These are phyloP conservation scores for Nigrograna mackinnonii DNA, from an alignment of 2,329 filamentous ascomycete genomes.

Conservation along the genomic window DNA sequence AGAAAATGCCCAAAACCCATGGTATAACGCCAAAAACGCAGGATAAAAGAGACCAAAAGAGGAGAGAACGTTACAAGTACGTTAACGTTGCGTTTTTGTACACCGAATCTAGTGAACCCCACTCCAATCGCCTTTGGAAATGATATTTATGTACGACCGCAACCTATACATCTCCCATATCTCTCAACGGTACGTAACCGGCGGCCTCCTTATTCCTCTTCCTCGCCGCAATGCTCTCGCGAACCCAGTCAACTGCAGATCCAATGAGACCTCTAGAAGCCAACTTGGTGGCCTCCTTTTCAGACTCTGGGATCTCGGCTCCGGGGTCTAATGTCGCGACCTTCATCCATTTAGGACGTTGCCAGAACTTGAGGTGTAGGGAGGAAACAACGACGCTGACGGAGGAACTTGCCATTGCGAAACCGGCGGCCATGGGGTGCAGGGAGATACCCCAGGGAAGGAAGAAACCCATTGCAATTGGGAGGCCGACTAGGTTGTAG, in stretches of 20 bases:
- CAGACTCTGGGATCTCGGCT: constrained; percentile 30
- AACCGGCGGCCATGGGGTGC: constrained; percentile 92
- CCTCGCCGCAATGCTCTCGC: constrained; percentile 34
- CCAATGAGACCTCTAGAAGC: constrained; percentile 20
- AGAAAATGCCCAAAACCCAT: too few relatives aligned
- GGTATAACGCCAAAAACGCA: too few relatives aligned
- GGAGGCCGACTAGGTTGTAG: constrained; percentile 89
- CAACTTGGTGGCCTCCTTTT: constrained; percentile 27
- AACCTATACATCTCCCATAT: constrained; percentile 36
- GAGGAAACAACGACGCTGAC: constrained; percentile 88
- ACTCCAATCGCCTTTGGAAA: too few relatives aligned
- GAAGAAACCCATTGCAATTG: constrained; percentile 96
- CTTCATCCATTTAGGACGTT: constrained; percentile 83
- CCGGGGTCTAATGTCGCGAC: constrained; percentile 62
- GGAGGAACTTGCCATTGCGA: constrained; percentile 88
- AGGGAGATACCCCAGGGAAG: constrained; percentile 85
- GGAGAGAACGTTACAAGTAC: too few relatives aligned
- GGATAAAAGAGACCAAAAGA: too few relatives aligned
- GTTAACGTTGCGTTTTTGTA: too few relatives aligned
- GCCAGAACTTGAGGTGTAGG: constrained; percentile 85
- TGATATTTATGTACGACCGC: not conserved
- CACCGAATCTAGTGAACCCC: too few relatives aligned
- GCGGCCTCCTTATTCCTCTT: constrained; percentile 42
- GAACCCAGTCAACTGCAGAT: constrained; percentile 27
- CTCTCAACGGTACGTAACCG: constrained; percentile 51